phyloP scores from a whole-genome alignment of 2,329 filamentous ascomycete genomes.

The Colletotrichum paranaense region DNA sequence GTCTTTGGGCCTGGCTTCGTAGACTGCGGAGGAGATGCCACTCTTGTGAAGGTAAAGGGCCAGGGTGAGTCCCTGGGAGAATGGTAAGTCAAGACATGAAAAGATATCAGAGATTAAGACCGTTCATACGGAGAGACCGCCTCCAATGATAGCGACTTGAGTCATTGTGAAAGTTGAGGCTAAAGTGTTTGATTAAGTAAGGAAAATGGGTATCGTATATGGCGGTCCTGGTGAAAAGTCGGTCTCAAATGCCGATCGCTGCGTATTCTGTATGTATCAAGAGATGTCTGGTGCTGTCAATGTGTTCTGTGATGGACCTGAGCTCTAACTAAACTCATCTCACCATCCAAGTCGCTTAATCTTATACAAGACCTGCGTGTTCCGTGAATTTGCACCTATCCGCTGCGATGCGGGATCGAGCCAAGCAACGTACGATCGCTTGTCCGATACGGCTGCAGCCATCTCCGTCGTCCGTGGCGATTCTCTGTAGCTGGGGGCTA shows the following conservation, averaged over 20 bases:
- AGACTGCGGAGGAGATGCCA: conserved; percentile 60
- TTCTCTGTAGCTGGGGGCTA: neutral
- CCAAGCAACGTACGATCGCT: neutral
- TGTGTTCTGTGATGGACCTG: neutral
- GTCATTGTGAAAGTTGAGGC: neutral
- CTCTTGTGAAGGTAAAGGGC: conserved; percentile 65
- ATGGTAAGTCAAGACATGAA: neutral
- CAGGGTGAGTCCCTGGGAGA: conserved; percentile 58
- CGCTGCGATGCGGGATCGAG: neutral
- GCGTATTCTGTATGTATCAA: too few relatives aligned
- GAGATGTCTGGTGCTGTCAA: too few relatives aligned
- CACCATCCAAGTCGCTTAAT: neutral
- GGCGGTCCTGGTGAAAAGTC: neutral
- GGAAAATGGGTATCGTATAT: neutral
- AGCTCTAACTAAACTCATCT: neutral
- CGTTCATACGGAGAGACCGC: neutral
- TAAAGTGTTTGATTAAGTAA: neutral
- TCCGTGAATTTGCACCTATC: neutral
- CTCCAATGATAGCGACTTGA: neutral
- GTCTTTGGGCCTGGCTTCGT: conserved; percentile 58
- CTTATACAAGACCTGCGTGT: neutral
- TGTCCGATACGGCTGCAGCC: neutral
- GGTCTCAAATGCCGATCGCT: neutral
- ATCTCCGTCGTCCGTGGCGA: neutral
- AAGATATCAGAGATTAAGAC: too few relatives aligned